Base-by-base conservation (phyloP, 2,329 filamentous ascomycete genomes). In the Aspergillus proliferans region DNA sequence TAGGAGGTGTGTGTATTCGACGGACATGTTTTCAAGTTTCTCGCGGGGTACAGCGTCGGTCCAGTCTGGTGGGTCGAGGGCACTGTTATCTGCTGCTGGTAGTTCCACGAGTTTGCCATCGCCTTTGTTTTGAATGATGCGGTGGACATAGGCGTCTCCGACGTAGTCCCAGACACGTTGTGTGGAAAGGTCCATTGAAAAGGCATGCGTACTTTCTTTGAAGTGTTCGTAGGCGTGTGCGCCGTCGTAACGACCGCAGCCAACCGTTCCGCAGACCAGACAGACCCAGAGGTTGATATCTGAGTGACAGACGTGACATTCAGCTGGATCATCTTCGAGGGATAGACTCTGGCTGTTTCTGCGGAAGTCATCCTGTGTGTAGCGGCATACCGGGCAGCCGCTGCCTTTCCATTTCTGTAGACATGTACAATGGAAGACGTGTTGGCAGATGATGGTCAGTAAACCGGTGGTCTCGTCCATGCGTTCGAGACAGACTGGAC, bases 101-200 rank as follows among this genome's bases (percentile, higher is more conserved):
- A 96, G 77, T 67, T 97, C 92, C 15, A 96, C 87, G 3, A 95
- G 79, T 68, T 95, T 95, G 21, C 88, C 88, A 66, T 95, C 90
- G 8, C 88, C 85, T 72, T 96, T 95, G 63, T 90, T 89, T 56
- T 95, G 87, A 48, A 98, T 95, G 46, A 97, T 82, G 8, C 93
- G 85, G 69, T 98, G 93, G 44, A 97, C 93, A 78, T 95, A 98
- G 63, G 86, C 87, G 64, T 98, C 93, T 4, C 88, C 90, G 0
- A 88, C 88, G 56, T 98, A 98, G 69, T 98, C 93, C 93, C 93
- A 98, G 1, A 98, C 91, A 59, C 95, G 86, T 67, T 98, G 92
- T 0, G 90, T 95, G 53, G 86, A 84, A 34, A 97, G 82, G 66
- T 98, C 93, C 66, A 98, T 87, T 22, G 90, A 87, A 65, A 95